These are phyloP conservation scores for Coffea humblotiana DNA, from an alignment of 305 asterid species.

Conservation along the genomic window DNA sequence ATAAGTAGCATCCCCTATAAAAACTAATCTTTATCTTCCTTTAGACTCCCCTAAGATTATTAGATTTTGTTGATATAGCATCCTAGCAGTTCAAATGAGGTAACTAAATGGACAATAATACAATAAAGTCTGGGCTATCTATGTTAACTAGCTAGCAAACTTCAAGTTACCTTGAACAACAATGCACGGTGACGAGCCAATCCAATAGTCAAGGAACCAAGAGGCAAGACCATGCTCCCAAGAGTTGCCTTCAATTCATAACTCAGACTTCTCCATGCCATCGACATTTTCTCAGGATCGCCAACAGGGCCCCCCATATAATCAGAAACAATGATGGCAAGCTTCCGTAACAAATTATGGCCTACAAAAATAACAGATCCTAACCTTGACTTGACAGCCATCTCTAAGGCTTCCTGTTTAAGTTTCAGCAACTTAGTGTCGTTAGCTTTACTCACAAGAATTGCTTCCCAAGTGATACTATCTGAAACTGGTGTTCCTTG, in stretches of 20 bases:
- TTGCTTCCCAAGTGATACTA: conserved; percentile 79
- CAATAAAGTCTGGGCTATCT: background rate
- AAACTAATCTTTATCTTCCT: background rate
- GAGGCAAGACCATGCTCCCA: conserved; percentile 93
- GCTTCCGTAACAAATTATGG: conserved; percentile 58
- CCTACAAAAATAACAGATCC: conserved; percentile 39
- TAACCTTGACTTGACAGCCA: conserved; percentile 54
- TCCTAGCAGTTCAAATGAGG: background rate
- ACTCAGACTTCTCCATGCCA: conserved; percentile 77
- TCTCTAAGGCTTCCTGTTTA: conserved; percentile 68
- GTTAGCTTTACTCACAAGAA: conserved; percentile 73
- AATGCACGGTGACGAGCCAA: conserved; percentile 96
- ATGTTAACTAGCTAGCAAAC: background rate
- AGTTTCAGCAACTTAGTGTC: conserved; percentile 78
- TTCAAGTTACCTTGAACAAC: conserved; percentile 70
- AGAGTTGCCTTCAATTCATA: conserved; percentile 53
- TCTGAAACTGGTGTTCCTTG: conserved; percentile 77
- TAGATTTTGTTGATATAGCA: background rate
- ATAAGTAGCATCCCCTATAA: background rate
- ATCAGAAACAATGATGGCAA: conserved; percentile 75
- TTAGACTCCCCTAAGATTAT: background rate
- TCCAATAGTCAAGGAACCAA: conserved; percentile 85
- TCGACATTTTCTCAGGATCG: conserved; percentile 76
- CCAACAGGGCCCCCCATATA: conserved; percentile 95
- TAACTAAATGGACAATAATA: background rate